A percentile compares a stretch with the other conserved stretches of the same genome.
Evolutionary conservation across 2,329 filamentous ascomycete species (phyloP).

Genomic region (Ceratocystis smalleyi): DNA sequence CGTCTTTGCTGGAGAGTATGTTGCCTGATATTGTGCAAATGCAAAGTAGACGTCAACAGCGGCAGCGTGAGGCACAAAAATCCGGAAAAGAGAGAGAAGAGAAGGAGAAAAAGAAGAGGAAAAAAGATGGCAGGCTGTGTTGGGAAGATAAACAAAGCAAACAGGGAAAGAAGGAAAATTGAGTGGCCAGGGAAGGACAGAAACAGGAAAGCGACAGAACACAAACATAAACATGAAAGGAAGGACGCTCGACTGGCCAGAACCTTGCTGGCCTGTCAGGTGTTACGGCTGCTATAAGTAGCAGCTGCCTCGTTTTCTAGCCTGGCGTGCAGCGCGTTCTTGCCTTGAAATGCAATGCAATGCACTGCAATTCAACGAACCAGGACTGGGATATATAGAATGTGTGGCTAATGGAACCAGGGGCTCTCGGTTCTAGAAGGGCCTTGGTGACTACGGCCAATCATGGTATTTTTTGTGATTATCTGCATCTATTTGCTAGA

Average conservation of each 20-base stretch:
- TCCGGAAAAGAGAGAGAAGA: slow-evolving; percentile 12
- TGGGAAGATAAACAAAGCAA: slow-evolving; percentile 2
- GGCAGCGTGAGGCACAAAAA: slow-evolving; percentile 14
- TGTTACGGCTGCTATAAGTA: slow-evolving; percentile 2
- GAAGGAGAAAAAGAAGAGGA: slow-evolving; percentile 16
- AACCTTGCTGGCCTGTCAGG: not conserved
- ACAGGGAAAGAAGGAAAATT: slow-evolving; percentile 5
- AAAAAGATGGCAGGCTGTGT: slow-evolving; percentile 8
- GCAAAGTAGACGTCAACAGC: slow-evolving; percentile 10
- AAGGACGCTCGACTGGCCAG: not conserved
- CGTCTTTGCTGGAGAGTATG: not conserved
- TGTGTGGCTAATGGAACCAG: not conserved
- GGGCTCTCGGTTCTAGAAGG: not conserved
- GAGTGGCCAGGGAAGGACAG: slow-evolving; percentile 3
- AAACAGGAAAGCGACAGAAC: not conserved
- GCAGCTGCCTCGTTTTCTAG: not conserved
- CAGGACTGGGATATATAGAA: not conserved
- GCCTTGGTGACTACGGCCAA: not conserved
- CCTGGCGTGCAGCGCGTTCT: slow-evolving; percentile 4
- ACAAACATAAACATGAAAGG: slow-evolving; percentile 3
- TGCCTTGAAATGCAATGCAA: slow-evolving; percentile 2
- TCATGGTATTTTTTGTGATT: too few species aligned
- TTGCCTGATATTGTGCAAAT: not conserved
- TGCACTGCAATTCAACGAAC: not conserved
- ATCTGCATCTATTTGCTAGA: not conserved